Evolutionary conservation across 1,139 yeast genomes (phyloP).

Genomic region (Kluyveromyces marxianus): DNA sequence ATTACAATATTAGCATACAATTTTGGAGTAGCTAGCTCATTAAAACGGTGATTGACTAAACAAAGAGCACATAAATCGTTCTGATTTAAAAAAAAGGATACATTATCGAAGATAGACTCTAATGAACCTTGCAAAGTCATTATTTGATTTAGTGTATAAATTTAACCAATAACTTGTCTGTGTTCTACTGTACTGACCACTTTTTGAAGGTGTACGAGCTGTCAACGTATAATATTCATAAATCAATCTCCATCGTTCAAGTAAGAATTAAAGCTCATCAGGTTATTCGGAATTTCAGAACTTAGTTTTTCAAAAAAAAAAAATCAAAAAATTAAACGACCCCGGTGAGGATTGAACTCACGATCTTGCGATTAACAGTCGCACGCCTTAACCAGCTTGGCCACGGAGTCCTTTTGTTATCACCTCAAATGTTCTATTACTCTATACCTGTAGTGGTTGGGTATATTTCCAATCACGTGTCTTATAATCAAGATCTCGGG

Average conservation of each 20-base stretch:
- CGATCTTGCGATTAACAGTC: constrained; percentile 30
- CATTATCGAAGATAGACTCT: not conserved
- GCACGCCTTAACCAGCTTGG: constrained; percentile 31
- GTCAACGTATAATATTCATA: too few species aligned
- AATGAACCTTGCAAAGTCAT: not conserved
- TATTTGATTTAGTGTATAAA: not conserved
- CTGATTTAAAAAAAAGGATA: constrained; percentile 22
- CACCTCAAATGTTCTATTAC: too few species aligned
- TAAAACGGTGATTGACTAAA: constrained; percentile 11
- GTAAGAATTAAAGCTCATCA: not conserved
- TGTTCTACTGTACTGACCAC: too few species aligned
- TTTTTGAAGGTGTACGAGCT: too few species aligned
- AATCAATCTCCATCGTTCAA: not conserved
- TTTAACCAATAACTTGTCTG: too few species aligned
- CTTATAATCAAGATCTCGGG: too few species aligned
- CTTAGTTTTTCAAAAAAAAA: not conserved
- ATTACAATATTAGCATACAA: constrained; percentile 28
- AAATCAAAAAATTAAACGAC: constrained; percentile 15
- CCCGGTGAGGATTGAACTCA: constrained; percentile 30
- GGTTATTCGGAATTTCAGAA: too few species aligned
- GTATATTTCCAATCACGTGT: too few species aligned
- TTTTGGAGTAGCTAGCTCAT: constrained; percentile 15
- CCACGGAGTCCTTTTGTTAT: constrained; percentile 21
- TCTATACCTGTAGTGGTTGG: too few species aligned
- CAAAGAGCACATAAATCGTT: constrained; percentile 22